Conservation (phyloP, 108 stramenopile species). For the Fistulifera solaris region DNA sequence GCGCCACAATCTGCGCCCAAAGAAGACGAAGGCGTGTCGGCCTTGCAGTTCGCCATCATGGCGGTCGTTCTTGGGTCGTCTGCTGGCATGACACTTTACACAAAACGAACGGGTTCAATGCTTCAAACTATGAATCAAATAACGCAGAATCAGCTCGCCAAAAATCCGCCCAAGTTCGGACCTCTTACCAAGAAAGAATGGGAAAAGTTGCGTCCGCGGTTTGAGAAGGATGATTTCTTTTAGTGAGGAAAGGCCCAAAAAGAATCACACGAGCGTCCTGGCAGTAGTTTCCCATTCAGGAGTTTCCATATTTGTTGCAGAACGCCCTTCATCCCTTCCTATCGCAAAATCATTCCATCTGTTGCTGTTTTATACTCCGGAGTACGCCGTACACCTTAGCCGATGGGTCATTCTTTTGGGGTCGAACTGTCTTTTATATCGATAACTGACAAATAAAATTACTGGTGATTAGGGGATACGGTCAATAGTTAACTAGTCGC, state of each 20-base stretch:
- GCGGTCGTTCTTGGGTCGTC: constrained; percentile 47
- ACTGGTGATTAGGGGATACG: too few species aligned
- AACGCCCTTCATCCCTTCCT: too few species aligned
- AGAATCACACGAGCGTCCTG: background rate
- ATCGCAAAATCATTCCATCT: too few species aligned
- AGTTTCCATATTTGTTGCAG: too few species aligned
- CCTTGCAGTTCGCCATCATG: constrained; percentile 30
- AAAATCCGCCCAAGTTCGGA: constrained; percentile 40
- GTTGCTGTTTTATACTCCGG: too few species aligned
- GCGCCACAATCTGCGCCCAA: too few species aligned
- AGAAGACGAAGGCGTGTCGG: background rate
- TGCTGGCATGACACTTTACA: constrained; percentile 67
- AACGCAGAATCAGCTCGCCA: constrained; percentile 26
- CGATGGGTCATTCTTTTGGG: too few species aligned
- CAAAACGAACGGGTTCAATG: constrained; percentile 48
- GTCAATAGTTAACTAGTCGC: too few species aligned
- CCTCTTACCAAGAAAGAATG: constrained; percentile 56
- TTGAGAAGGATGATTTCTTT: constrained; percentile 54
- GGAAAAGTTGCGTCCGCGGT: constrained; percentile 51
- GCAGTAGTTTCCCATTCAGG: too few species aligned
- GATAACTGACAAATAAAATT: too few species aligned
- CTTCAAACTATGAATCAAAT: constrained; percentile 44
- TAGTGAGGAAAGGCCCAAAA: constrained; percentile 9
- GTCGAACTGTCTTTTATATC: too few species aligned
- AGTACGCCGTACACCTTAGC: too few species aligned